Base-by-base conservation (phyloP, 805 yeast genomes). In the Saccharomycopsis sp. region DNA sequence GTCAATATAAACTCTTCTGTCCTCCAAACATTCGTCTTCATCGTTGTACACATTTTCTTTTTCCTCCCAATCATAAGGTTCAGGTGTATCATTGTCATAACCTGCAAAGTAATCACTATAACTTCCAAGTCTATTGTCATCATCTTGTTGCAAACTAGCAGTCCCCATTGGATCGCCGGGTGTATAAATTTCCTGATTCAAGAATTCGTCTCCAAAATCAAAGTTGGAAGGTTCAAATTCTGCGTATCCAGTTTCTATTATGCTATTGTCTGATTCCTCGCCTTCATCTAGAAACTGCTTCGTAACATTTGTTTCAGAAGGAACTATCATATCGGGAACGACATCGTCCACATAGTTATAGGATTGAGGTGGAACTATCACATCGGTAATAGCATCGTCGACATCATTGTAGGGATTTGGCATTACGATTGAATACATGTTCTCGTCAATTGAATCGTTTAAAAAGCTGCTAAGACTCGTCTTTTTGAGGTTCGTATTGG, bases 11-110 rank as follows among this genome's bases (percentile, higher is more conserved):
- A 57, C 14, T 12, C 44, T 25, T 15, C 47, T 47, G 42, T 49
- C 60, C 38, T 58, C 60, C 15, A 23, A 3, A 25, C 60, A 54
- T 42, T 58, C 60, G 5, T 8, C 56, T 15, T 52, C 56, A 29
- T 12, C 12, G 38, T 29, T 29, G 38, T 29, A 29, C 9, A 29
- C 12, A 12, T 29, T 29, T 29, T 29, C 38, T 12, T 29, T 29
- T 29, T 29, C 9, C 9, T 29, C 38, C n/a, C n/a, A n/a, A n/a
- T n/a, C n/a, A n/a, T n/a, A n/a, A n/a, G n/a, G n/a, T n/a, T n/a
- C n/a, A n/a, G n/a, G n/a, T n/a, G n/a, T n/a, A n/a, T n/a, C n/a
- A n/a, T n/a, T n/a, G 29, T 34, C 53, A 9, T 35, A 8, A 9
- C 14, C 41, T 8, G 8, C 41, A 35, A 14, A 14, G 14, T 35